Evolutionary conservation across 306 rosid species (phyloP), one percentile per base, ranked within the genome.

Genomic region (Quercus bicolor): DNA sequence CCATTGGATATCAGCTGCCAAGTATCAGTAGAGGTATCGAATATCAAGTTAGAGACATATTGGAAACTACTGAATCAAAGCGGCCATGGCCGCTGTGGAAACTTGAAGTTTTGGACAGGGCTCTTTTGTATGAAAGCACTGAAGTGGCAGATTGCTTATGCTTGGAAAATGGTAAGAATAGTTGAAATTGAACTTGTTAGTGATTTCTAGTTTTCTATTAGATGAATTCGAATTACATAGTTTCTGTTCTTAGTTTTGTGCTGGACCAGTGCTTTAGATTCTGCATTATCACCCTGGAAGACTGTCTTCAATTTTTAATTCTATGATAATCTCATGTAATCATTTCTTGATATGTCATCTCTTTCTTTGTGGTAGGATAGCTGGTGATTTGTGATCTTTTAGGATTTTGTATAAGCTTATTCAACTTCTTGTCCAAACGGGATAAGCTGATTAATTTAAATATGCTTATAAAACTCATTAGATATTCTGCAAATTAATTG

Each of bases 21-120:
- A 86, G 79, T 62, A 79, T 64, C 56, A 77, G 77, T 73, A 68
- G 80, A 66, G 83, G 89, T 75, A 75, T 68, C 75, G 83, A 82
- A 71, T 73, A 75, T 84, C 83, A 77, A 82, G 85, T 64, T 24
- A 87, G 85, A 45, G 90, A 82, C 75, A 80, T 57, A 69, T 76
- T 86, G 86, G 89, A 85, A 78, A 79, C 83, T 66, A 82, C 85
- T 75, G 85, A 80, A 77, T 86, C 80, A 60, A 75, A 76, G 65
- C 75, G 73, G 75, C 85, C 83, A 12, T 89, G 83, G 84, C 76
- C 90, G 69, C 89, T 93, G 59, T 90, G 95, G 95, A 90, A 86
- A 80, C 72, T 84, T 80, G 98, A 94, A 87, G 83, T 92, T 82
- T 85, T 92, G 87, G 98, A 94, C 80, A 91, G 93, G 86, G 94